Base-by-base conservation (phyloP, 805 yeast species). In the Clavispora carvajalis region DNA sequence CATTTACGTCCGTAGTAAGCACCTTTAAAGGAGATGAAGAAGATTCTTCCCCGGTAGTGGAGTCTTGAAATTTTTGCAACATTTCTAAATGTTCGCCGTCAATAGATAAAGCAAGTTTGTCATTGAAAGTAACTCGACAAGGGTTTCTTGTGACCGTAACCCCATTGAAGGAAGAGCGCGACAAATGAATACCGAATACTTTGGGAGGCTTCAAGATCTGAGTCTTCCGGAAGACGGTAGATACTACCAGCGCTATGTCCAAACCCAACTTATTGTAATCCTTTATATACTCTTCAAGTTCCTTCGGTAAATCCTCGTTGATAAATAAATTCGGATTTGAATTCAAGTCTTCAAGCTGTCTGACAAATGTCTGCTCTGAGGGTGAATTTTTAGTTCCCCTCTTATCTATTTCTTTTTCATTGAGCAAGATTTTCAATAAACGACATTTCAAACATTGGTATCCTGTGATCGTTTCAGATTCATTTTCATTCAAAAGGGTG, bases 381-480 rank as follows among this genome's bases (percentile, higher is more conserved):
- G 19, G 23, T 2, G 21, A 17, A 7, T 13, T 49, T 8, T 21
- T 22, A 17, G 47, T 48, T 3, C 46, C 41, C 25, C 53, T 49
- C 13, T 54, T 51, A 21, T 65, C 56, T 23, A 47, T 34, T 22
- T 42, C 45, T 7, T 40, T 43, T 41, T 68, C 73, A 40, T 60
- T 54, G 5, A 46, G 57, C 4, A 62, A 48, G 19, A 69, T 65
- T 33, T 41, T 51, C 9, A 43, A 38, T n/a, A 69, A 40, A 39
- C 82, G 73, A 58, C 99, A 91, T 41, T 74, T 67, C 33, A 82
- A 59, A 56, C 99, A 91, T 31, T 85, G 84, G 53, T 87, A 95
- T 15, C 80, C 88, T 30, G 83, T 86, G 35, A 82, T 79, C 3
- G 84, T 77, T 43, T 88, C 93, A 2, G 74, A 66, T 47, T 80